A percentile compares a stretch with the other conserved stretches of the same genome.
phyloP scores from a whole-genome alignment of 768 basidiomycete species.

The Lactarius deliciosus region DNA sequence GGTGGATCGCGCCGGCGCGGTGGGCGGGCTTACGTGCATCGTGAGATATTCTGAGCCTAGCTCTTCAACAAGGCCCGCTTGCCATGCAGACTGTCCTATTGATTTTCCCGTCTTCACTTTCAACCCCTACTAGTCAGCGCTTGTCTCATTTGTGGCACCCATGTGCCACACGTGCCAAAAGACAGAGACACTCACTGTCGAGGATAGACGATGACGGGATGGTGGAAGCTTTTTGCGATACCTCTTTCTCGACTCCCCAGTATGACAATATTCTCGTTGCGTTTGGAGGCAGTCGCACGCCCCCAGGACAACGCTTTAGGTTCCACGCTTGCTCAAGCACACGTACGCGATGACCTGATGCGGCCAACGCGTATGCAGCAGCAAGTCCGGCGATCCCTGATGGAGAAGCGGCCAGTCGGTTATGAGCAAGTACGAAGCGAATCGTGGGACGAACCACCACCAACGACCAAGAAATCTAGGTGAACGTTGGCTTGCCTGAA shows the following conservation, averaged over 20 bases:
- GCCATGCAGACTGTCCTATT: slow-evolving; percentile 23
- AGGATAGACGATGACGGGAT: slow-evolving; percentile 15
- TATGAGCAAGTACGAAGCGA: neutral
- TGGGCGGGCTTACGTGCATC: slow-evolving; percentile 25
- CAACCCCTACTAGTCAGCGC: slow-evolving; percentile 4
- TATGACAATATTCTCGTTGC: slow-evolving; percentile 26
- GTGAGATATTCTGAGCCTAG: slow-evolving; percentile 25
- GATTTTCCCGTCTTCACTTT: slow-evolving; percentile 27
- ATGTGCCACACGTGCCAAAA: no score
- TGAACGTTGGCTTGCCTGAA: slow-evolving; percentile 19
- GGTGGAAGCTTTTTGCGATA: slow-evolving; percentile 13
- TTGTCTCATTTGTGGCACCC: neutral
- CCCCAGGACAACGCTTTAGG: slow-evolving; percentile 14
- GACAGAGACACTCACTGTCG: slow-evolving; percentile 22
- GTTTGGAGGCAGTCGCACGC: slow-evolving; percentile 26
- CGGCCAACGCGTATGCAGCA: slow-evolving; percentile 27
- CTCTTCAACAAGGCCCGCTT: slow-evolving; percentile 24
- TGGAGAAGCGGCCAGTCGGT: neutral
- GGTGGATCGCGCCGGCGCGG: neutral
- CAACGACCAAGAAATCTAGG: slow-evolving; percentile 28
- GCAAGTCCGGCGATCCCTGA: slow-evolving; percentile 29
- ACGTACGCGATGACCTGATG: slow-evolving; percentile 27
- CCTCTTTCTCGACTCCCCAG: slow-evolving; percentile 29
- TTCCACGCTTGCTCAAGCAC: slow-evolving; percentile 21
- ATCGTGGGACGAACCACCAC: slow-evolving; percentile 23